Conservation (phyloP, 2,329 filamentous ascomycete genomes). For the Sporothrix brasiliensis region DNA sequence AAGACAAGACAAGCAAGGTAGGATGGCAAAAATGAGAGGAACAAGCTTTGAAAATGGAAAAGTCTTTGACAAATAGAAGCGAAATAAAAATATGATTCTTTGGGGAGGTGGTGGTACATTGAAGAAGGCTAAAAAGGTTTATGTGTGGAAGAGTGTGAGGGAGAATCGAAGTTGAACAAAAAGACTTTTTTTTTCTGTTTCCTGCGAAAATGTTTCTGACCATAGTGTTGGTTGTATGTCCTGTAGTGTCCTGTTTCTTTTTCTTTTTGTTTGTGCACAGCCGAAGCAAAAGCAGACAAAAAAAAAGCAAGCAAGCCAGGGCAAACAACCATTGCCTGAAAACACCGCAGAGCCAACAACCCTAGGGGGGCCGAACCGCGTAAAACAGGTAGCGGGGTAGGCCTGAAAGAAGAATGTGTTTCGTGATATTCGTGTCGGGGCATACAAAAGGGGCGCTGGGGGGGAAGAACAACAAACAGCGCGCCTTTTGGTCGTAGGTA, state of each 20-base stretch:
- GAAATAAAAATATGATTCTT: not conserved
- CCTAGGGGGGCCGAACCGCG: conserved; percentile 38
- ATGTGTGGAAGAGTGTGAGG: conserved; percentile 22
- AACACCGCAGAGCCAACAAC: conserved; percentile 36
- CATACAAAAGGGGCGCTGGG: conserved; percentile 38
- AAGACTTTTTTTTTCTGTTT: conserved; percentile 30
- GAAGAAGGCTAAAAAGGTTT: not conserved
- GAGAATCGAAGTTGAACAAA: conserved; percentile 17
- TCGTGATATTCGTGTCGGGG: conserved; percentile 45
- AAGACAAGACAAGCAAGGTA: conserved; percentile 24
- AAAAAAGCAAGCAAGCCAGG: conserved; percentile 15
- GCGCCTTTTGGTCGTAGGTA: not conserved
- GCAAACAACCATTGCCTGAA: conserved; percentile 31
- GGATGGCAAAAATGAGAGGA: conserved; percentile 9
- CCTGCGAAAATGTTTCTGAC: conserved; percentile 29
- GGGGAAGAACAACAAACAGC: not conserved
- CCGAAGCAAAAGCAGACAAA: conserved; percentile 16
- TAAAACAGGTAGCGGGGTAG: conserved; percentile 37
- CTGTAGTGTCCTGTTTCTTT: conserved; percentile 26
- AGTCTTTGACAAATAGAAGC: conserved; percentile 22
- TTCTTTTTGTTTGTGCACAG: not conserved
- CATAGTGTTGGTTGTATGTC: conserved; percentile 26
- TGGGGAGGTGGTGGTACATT: conserved; percentile 23
- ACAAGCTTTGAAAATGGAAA: conserved; percentile 26
- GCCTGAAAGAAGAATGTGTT: conserved; percentile 41